These are phyloP conservation scores for Guyanaporus albipodus DNA, from an alignment of 768 basidiomycete genomes.

Conservation along the genomic window DNA sequence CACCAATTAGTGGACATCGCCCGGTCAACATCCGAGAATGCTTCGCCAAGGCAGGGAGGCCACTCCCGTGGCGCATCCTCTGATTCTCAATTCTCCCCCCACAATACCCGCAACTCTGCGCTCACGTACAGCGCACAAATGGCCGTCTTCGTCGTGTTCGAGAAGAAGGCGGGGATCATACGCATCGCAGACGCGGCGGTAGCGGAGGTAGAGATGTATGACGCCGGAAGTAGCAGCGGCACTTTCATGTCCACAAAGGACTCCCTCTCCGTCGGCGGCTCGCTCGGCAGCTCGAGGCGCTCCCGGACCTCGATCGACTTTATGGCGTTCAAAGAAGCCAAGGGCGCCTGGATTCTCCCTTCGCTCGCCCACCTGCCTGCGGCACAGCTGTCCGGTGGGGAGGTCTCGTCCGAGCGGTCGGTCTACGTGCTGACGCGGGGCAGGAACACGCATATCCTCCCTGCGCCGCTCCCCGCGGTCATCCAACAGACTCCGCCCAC, in stretches of 20 bases:
- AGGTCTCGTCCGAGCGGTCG: constrained; percentile 29
- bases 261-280: constrained; percentile 22
- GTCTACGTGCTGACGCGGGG: constrained; percentile 70
- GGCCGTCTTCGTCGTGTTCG: constrained; percentile 78
- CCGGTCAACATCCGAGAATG: constrained; percentile 42
- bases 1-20: constrained; percentile 58
- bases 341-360: constrained; percentile 27
- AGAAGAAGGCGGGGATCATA: constrained; percentile 85
- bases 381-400: constrained; percentile 14
- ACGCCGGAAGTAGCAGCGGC: constrained; percentile 19
- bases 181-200: constrained; percentile 78
- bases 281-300: constrained; percentile 29
- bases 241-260: constrained; percentile 15
- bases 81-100: constrained; percentile 33
- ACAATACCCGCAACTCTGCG: constrained; percentile 21
- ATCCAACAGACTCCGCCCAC: constrained; percentile 48
- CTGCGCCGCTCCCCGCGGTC: constrained; percentile 60
- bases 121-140: constrained; percentile 65
- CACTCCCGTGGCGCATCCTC: constrained; percentile 44
- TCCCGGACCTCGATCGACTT: constrained; percentile 44
- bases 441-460: constrained; percentile 61
- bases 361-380: constrained; percentile 24
- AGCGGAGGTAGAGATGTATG: constrained; percentile 67
- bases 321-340: constrained; percentile 37
- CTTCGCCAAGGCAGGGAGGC: constrained; percentile 23